Base-by-base conservation (phyloP, 148 eudicot species). In the Rhododendron henanense region DNA sequence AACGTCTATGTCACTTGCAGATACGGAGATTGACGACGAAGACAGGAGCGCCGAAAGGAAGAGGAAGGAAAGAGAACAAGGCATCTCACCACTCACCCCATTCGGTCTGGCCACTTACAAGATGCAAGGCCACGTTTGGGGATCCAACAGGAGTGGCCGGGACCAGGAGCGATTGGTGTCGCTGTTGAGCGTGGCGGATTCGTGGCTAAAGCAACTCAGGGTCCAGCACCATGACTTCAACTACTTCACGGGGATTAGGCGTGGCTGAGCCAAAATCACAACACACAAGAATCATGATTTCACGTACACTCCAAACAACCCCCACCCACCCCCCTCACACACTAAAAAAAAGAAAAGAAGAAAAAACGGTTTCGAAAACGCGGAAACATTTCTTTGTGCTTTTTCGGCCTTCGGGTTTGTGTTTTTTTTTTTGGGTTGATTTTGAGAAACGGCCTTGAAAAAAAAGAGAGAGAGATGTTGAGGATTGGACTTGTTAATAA, bases 201-300 rank as follows among this genome's bases (percentile, higher is more conserved):
- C 99, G 4, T 96, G 99, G 99, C 92, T 96, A 74, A 96, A 95
- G 92, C 98, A 96, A 84, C 84, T 96, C 18, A 83, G 92, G 88
- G 99, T 95, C 90, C 94, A 95, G 79, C 99, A 96, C 88, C 99
- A 94, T 86, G 99, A 96, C 90, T 96, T 95, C 86, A 93, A 92
- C 90, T 93, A 89, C 93, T 96, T 96, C 92, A 91, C 89, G 16
- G 96, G 99, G 88, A 86, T 81, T 85, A 91, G 96, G 76, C 92
- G 84, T 88, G 95, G 96, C 85, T 94, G 89, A 92, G 83, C 63
- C 63, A 23, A 16, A 35, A n/a, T 6, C 37, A 45, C 59, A 19
- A 31, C 59, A 19, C 79, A 35, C n/a, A 71, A 71, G 47, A 75
- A 39, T 75, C 79, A 75, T 39, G 79, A 39, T 33, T 31, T 25